phyloP scores from a whole-genome alignment of 2,329 filamentous ascomycete species.

The Fusarium mundagurra region DNA sequence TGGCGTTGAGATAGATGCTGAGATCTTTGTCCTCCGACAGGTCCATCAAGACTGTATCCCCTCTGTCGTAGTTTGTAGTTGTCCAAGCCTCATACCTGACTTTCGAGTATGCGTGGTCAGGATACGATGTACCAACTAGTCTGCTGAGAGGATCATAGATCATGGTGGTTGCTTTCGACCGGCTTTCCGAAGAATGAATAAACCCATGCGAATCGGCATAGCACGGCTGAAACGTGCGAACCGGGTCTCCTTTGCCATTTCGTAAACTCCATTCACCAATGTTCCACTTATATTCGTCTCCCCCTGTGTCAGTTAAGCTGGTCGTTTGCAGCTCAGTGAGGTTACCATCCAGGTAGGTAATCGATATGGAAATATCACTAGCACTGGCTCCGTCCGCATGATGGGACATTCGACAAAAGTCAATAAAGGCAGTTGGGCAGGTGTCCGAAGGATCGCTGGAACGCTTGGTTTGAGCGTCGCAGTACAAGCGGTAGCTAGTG shows the following conservation, averaged over 20 bases:
- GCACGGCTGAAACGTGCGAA: neutral
- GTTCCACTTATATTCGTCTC: neutral
- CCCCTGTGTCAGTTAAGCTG: fast-evolving
- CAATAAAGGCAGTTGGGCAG: neutral
- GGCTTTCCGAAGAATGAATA: neutral
- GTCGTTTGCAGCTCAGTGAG: neutral
- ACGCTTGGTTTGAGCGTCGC: neutral
- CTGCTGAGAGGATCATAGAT: neutral
- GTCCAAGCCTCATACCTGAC: neutral
- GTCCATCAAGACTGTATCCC: neutral
- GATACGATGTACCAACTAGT: neutral
- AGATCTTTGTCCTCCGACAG: neutral
- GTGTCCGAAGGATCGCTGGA: no score
- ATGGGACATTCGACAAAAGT: neutral
- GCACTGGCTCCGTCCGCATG: neutral
- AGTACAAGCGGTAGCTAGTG: neutral
- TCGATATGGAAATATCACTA: neutral
- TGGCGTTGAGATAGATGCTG: neutral
- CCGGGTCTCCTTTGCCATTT: neutral
- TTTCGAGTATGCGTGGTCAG: neutral
- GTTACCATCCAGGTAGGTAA: neutral
- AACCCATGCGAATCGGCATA: neutral
- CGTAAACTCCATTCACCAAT: neutral
- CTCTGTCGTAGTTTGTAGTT: neutral
- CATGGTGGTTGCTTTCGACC: neutral